Conservation (phyloP, 129 eudicot species). For the Centrapalus pauciflorus region DNA sequence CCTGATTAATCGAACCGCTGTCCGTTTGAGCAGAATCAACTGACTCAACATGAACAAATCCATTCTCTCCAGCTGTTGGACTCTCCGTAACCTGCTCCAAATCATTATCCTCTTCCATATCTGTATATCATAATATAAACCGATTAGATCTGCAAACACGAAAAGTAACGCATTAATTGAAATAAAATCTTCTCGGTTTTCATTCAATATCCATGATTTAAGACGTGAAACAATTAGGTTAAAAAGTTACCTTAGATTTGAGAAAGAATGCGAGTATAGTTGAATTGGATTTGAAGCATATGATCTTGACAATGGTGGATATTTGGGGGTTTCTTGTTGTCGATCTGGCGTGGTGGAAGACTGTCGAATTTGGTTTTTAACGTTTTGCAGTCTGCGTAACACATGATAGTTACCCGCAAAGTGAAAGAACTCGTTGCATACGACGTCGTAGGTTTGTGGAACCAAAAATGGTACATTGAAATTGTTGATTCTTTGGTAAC, state of each 20-base stretch:
- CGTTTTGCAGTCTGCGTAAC: constrained; percentile 12
- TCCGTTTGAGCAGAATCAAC: constrained; percentile 36
- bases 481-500: background rate
- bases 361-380: constrained; percentile 21
- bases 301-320: constrained; percentile 13
- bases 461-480: too few species aligned
- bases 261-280: constrained; percentile 22
- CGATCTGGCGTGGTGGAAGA: constrained; percentile 22
- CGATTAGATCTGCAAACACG: constrained; percentile 37
- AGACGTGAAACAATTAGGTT: constrained; percentile 15
- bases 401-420: constrained; percentile 21
- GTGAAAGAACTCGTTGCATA: constrained; percentile 11
- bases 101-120: constrained; percentile 55
- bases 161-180: constrained; percentile 22
- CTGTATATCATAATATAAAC: constrained; percentile 28
- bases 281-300: constrained; percentile 26
- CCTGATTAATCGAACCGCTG: constrained; percentile 39
- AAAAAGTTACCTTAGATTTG: constrained; percentile 15
- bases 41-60: constrained; percentile 31
- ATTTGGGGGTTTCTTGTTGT: constrained; percentile 12
- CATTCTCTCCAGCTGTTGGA: constrained; percentile 31
- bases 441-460: background rate
- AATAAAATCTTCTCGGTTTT: background rate
- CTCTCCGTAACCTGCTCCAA: constrained; percentile 34
- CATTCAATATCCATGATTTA: background rate